Evolutionary conservation across 2,329 filamentous ascomycete genomes (phyloP).

Genomic region (Thermoascus crustaceus): DNA sequence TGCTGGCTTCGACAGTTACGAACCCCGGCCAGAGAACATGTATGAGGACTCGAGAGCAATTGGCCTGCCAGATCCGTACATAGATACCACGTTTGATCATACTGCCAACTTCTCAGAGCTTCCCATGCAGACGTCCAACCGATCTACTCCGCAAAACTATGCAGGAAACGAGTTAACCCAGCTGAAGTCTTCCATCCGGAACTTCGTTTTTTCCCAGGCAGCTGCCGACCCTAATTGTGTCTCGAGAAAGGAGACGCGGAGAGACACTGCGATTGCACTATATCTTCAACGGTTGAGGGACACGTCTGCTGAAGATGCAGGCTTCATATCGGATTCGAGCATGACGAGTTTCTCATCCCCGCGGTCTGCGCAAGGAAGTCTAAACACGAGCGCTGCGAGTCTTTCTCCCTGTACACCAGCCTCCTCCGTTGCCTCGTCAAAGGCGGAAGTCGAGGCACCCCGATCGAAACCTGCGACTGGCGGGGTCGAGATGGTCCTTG

Average conservation of each 20-base stretch:
- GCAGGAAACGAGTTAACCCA: too few species aligned
- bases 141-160: too few species aligned
- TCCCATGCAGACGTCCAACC: too few species aligned
- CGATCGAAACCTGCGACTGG: constrained; percentile 14
- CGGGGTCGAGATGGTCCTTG: constrained; percentile 31
- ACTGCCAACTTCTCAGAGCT: too few species aligned
- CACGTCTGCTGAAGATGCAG: constrained; percentile 18
- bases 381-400: too few species aligned
- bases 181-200: constrained; percentile 13
- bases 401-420: constrained; percentile 11
- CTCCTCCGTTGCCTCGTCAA: constrained; percentile 6
- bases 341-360: constrained; percentile 10
- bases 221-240: constrained; percentile 25
- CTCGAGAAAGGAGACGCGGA: constrained; percentile 34
- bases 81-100: too few species aligned
- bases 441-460: constrained; percentile 1
- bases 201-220: constrained; percentile 31
- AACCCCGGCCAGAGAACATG: too few species aligned
- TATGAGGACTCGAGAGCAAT: too few species aligned
- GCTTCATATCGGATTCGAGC: constrained; percentile 19
- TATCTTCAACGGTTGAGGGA: constrained; percentile 32
- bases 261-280: constrained; percentile 34
- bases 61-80: too few species aligned
- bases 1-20: too few species aligned
- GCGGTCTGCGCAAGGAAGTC: constrained; percentile 4